A percentile compares a stretch with the other conserved stretches of the same genome.
These are phyloP conservation scores for Pachyrhizus erosus DNA, from an alignment of 306 rosid genomes.

Conservation along the genomic window DNA sequence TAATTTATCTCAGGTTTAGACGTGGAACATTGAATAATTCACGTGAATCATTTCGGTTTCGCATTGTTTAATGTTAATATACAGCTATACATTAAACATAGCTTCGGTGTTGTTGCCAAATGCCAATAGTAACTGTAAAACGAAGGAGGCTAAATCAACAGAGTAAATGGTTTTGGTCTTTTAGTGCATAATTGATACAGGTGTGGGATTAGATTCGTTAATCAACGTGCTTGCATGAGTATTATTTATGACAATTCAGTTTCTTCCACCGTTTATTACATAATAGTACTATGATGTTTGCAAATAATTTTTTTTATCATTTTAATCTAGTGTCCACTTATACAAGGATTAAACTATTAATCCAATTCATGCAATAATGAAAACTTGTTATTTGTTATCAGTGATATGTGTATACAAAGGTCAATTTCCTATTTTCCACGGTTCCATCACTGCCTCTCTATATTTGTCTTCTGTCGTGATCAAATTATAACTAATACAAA, in stretches of 20 bases:
- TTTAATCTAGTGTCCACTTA: background rate
- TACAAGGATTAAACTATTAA: background rate
- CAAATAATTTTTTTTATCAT: conserved; percentile 10
- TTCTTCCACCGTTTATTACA: conserved; percentile 8
- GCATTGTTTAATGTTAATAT: conserved; percentile 39
- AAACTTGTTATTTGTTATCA: background rate
- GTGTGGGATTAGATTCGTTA: background rate
- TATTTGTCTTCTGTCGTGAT: background rate
- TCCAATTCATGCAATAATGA: conserved; percentile 4
- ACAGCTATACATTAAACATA: conserved; percentile 37
- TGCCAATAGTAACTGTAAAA: conserved; percentile 36
- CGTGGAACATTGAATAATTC: conserved; percentile 36
- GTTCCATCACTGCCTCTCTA: background rate
- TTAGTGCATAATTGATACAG: conserved; percentile 16
- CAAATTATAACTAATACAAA: background rate
- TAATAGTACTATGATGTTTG: background rate
- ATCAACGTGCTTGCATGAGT: conserved; percentile 21
- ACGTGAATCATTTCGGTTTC: conserved; percentile 44
- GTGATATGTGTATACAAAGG: background rate
- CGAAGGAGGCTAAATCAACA: conserved; percentile 27
- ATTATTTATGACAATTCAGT: conserved; percentile 20
- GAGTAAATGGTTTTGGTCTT: conserved; percentile 34
- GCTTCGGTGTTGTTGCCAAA: background rate
- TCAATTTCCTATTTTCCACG: background rate
- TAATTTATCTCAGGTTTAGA: background rate